Percentiles rank a stretch among this genome's conserved stretches.
Conservation (phyloP, 768 basidiomycete species). For the Imleria badia region DNA sequence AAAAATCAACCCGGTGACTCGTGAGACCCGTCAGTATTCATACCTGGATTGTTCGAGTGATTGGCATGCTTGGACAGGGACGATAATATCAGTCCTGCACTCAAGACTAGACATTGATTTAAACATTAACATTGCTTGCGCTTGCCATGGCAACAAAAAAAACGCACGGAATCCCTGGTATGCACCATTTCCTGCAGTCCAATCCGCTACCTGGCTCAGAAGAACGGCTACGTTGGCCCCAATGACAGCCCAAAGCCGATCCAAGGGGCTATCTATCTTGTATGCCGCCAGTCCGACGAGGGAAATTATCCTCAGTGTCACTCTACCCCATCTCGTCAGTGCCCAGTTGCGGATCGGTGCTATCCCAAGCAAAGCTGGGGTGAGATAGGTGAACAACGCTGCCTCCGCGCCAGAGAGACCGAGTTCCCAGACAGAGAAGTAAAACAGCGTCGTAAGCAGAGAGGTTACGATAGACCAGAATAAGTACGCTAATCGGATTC, state of each 20-base stretch:
- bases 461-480: constrained; percentile 85
- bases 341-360: constrained; percentile 45
- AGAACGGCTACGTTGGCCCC: constrained; percentile 51
- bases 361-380: constrained; percentile 61
- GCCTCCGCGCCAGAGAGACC: constrained; percentile 83
- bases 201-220: constrained; percentile 51
- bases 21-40: background rate
- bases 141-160: background rate
- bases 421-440: constrained; percentile 91
- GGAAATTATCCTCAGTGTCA: constrained; percentile 47
- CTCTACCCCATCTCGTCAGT: constrained; percentile 47
- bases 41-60: constrained; percentile 79
- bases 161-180: constrained; percentile 53
- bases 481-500: constrained; percentile 54
- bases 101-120: constrained; percentile 47
- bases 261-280: constrained; percentile 46
- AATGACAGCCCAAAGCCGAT: constrained; percentile 58
- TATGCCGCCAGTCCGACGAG: constrained; percentile 57
- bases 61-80: constrained; percentile 75
- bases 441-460: constrained; percentile 79
- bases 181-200: constrained; percentile 43
- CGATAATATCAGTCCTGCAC: constrained; percentile 63
- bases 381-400: constrained; percentile 66
- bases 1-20: background rate
- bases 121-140: background rate